Base-by-base conservation (phyloP, 257 asterid species). In the Solanum pennellii region DNA sequence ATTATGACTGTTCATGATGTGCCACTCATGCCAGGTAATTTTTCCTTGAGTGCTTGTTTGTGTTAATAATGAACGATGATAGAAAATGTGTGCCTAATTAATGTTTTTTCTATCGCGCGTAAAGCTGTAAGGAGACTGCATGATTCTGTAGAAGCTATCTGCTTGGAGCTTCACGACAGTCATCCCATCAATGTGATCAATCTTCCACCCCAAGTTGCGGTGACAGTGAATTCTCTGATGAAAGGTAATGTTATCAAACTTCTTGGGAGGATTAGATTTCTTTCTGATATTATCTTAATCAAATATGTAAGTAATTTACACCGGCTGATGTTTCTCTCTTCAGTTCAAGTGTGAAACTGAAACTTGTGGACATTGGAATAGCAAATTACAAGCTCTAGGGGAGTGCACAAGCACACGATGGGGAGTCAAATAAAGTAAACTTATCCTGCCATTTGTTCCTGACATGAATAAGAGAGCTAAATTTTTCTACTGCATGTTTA, bases 11-110 rank as follows among this genome's bases (percentile, higher is more conserved):
- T 79, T 76, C 71, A 73, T 76, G 83, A 62, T 77, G 83, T 66
- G 79, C 62, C 85, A 65, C 85, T 62, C 74, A 84, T 71, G 66
- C 86, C 88, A 65, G 96, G 98, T 96, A 68, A 25, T 65, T 66
- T 42, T 5, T 23, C 82, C 56, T 39, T 11, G 33, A 41, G 44
- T 75, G 82, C 68, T 13, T 76, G 71, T 39, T 31, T 18, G 52
- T 74, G 7, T 3, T 56, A 42, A 68, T 20, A 5, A 18, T 10
- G 56, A 77, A 86, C 27, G 68, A n/a, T 79, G 60, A 56, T 11
- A 27, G 79, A 83, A 79, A 76, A 25, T 41, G 65, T 41, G 29
- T 33, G 47, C n/a, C 62, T 68, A 74, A 83, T 29, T 75, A n/a
- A 35, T 89, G 83, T 35, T 12, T 41, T 89, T 52, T 62, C 52